These are phyloP conservation scores for Geotrichum carabidarum DNA, from an alignment of 1,139 yeast species.

Conservation along the genomic window DNA sequence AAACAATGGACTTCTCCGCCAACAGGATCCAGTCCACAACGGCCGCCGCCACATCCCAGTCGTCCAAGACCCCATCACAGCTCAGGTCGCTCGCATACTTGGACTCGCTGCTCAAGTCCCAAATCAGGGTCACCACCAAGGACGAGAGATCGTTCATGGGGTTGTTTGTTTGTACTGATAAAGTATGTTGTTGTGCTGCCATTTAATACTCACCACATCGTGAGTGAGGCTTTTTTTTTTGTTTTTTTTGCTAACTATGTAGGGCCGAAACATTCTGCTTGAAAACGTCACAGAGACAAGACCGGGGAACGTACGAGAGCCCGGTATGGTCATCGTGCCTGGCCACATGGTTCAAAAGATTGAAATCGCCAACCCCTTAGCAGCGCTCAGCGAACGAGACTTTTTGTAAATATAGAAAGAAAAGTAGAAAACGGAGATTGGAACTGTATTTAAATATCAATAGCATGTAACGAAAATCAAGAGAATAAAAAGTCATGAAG, in stretches of 20 bases:
- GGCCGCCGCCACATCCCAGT: background rate
- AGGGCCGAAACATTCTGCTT: slow-evolving; percentile 12
- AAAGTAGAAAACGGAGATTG: background rate
- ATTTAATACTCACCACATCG: background rate
- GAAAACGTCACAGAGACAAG: slow-evolving; percentile 10
- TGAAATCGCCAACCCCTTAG: slow-evolving; percentile 5
- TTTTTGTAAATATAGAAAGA: background rate
- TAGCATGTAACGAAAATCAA: background rate
- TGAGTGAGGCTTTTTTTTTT: background rate
- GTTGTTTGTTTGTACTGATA: slow-evolving; percentile 9
- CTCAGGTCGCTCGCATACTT: background rate
- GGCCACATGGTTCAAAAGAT: slow-evolving; percentile 6
- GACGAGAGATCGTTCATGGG: slow-evolving; percentile 11
- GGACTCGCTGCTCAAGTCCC: slow-evolving; percentile 1
- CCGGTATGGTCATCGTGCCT: slow-evolving; percentile 17
- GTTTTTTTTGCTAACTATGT: background rate
- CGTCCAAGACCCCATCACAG: slow-evolving; percentile 1
- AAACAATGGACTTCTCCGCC: slow-evolving; percentile 13
- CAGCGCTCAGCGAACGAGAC: background rate
- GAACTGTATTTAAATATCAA: background rate
- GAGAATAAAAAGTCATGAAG: background rate
- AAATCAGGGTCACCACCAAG: slow-evolving; percentile 5
- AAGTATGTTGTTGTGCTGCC: background rate
- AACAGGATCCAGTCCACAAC: slow-evolving; percentile 12
- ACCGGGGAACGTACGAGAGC: slow-evolving; percentile 1